Percentiles rank a stretch among this genome's conserved stretches.
phyloP scores from a whole-genome alignment of 2,329 filamentous ascomycete species.

The Aspergillus arachidicola region DNA sequence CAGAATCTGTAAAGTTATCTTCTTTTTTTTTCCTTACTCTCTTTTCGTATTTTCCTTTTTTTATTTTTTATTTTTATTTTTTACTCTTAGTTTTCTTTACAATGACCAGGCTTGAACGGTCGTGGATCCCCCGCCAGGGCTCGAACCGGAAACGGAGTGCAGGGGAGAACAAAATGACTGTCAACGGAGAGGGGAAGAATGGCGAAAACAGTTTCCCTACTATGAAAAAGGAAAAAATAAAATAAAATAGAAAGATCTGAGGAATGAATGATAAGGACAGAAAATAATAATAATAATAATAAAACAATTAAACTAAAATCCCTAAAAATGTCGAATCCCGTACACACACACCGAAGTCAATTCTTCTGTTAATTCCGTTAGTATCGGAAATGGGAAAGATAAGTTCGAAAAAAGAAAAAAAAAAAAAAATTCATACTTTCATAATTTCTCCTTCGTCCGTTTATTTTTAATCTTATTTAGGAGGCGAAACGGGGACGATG shows the following conservation, averaged over 20 bases:
- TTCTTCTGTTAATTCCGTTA: slow-evolving; percentile 1
- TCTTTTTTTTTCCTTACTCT: slow-evolving; percentile 13
- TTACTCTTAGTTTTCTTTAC: slow-evolving; percentile 15
- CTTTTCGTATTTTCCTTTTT: slow-evolving; percentile 15
- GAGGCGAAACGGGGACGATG: slow-evolving; percentile 4
- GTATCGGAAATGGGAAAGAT: slow-evolving; percentile 1
- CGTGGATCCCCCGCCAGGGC: slow-evolving; percentile 38
- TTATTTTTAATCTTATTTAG: slow-evolving; percentile 9
- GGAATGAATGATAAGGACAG: neutral
- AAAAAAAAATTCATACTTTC: neutral
- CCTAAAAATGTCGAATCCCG: neutral
- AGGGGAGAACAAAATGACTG: slow-evolving; percentile 29
- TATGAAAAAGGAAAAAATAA: slow-evolving; percentile 5
- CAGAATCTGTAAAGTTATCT: slow-evolving; percentile 14
- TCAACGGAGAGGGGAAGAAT: slow-evolving; percentile 17
- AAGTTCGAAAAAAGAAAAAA: slow-evolving; percentile 6
- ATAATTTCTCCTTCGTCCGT: neutral
- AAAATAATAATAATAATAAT: neutral
- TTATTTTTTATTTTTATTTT: slow-evolving; percentile 8
- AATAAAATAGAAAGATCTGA: neutral
- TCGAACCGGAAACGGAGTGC: slow-evolving; percentile 38
- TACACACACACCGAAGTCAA: neutral
- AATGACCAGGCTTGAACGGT: slow-evolving; percentile 27
- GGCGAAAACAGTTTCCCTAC: slow-evolving; percentile 16
- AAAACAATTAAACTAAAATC: slow-evolving; percentile 5